These are phyloP conservation scores for Nepenthes mirabilis DNA, from an alignment of 148 eudicot genomes.

Conservation along the genomic window DNA sequence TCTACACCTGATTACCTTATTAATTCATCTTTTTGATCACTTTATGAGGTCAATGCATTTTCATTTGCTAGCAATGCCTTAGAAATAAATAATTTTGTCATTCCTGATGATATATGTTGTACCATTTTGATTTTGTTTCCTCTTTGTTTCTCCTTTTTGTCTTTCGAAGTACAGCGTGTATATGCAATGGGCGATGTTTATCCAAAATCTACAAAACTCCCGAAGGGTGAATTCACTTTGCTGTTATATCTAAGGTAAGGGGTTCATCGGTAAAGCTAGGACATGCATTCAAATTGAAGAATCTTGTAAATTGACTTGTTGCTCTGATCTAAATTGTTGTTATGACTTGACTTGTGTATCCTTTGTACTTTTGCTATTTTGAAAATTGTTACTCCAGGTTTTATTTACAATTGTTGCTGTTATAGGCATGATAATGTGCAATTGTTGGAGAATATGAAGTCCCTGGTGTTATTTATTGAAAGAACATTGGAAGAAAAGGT, in stretches of 20 bases:
- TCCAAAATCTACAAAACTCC: slow-evolving; percentile 67
- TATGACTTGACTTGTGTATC: too few relatives aligned
- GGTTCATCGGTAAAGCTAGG: background rate
- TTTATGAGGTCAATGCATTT: too few relatives aligned
- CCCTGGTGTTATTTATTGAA: slow-evolving; percentile 74
- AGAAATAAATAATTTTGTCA: background rate
- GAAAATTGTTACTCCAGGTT: background rate
- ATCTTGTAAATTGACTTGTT: too few relatives aligned
- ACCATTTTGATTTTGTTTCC: slow-evolving; percentile 1
- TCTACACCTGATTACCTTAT: too few relatives aligned
- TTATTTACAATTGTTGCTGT: slow-evolving; percentile 7
- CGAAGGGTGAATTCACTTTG: slow-evolving; percentile 83
- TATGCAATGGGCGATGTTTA: slow-evolving; percentile 87
- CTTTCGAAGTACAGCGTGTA: slow-evolving; percentile 47
- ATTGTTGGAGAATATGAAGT: slow-evolving; percentile 83
- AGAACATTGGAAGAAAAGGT: slow-evolving; percentile 87
- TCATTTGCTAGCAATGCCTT: too few relatives aligned
- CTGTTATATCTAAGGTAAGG: slow-evolving; percentile 69
- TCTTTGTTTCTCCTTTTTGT: slow-evolving; percentile 1
- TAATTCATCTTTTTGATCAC: too few relatives aligned
- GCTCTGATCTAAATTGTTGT: background rate
- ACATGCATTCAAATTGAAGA: too few relatives aligned
- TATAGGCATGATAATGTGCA: slow-evolving; percentile 93
- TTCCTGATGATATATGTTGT: background rate
- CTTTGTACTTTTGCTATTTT: background rate